phyloP scores from a whole-genome alignment of 2,329 filamentous ascomycete species.

The Fusarium veterinarium region DNA sequence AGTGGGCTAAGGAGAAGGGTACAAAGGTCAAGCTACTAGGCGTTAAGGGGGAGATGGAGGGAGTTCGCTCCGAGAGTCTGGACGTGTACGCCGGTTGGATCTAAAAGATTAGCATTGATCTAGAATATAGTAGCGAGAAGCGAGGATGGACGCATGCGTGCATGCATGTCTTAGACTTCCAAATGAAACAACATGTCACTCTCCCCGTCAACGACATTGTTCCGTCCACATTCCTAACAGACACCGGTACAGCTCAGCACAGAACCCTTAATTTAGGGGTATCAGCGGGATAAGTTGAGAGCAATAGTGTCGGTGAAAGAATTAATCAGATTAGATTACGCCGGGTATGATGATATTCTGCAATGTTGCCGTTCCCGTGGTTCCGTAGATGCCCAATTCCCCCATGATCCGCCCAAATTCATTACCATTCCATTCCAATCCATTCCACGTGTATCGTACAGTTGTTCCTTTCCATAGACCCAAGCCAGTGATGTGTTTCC shows the following conservation, averaged over 20 bases:
- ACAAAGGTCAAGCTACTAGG: conserved; percentile 75
- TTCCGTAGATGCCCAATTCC: conserved; percentile 21
- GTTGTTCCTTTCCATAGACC: conserved; percentile 15
- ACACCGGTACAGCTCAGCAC: neutral
- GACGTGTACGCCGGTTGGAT: conserved; percentile 60
- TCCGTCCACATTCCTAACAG: conserved; percentile 30
- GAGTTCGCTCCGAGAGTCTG: conserved; percentile 62
- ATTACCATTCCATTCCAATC: conserved; percentile 1
- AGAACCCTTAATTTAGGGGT: neutral
- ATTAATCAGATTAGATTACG: conserved; percentile 35
- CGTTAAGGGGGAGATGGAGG: conserved; percentile 79
- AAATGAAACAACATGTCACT: conserved; percentile 24
- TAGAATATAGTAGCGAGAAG: conserved; percentile 4
- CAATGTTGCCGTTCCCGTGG: conserved; percentile 15
- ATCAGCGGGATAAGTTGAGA: neutral
- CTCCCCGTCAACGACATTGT: conserved; percentile 20
- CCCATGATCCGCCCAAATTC: conserved; percentile 6
- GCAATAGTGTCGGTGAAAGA: neutral
- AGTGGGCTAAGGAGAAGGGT: conserved; percentile 71
- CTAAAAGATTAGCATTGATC: conserved; percentile 16
- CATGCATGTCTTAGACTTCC: conserved; percentile 26
- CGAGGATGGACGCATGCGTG: conserved; percentile 7
- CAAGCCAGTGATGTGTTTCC: conserved; percentile 16
- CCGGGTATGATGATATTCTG: conserved; percentile 30
- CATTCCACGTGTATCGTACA: conserved; percentile 24